These are phyloP conservation scores for Dictyostelium brefeldianum DNA, from an alignment of 78 protist genomes.

Conservation along the genomic window DNA sequence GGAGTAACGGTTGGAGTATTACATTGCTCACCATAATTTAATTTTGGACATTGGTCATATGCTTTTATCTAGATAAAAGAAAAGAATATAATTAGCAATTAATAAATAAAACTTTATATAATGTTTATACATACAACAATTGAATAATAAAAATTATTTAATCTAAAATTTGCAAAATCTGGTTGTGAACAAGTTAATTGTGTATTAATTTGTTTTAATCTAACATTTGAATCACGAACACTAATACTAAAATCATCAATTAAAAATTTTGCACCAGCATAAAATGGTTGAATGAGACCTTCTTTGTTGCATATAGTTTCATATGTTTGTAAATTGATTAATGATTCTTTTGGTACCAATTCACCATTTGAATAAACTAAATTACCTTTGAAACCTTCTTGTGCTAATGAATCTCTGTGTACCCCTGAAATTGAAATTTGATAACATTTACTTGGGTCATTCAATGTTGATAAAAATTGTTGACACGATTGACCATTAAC, in stretches of 20 bases:
- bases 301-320: neutral
- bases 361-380: neutral
- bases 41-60: neutral
- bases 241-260: neutral
- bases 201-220: too few relatives aligned
- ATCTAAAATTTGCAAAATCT: neutral
- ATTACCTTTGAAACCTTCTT: conserved; percentile 17
- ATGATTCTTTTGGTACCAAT: neutral
- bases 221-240: too few relatives aligned
- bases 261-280: neutral
- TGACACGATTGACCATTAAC: neutral
- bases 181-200: too few relatives aligned
- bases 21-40: conserved; percentile 17
- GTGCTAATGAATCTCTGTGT: neutral
- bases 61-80: conserved; percentile 4
- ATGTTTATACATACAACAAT: conserved; percentile 24
- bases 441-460: conserved; percentile 7
- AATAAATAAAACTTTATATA: too few relatives aligned
- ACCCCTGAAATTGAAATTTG: conserved; percentile 15
- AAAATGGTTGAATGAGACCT: neutral
- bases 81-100: too few relatives aligned
- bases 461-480: neutral
- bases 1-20: neutral
- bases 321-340: neutral
- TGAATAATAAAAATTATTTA: neutral